Evolutionary conservation across 2,329 filamentous ascomycete species (phyloP).

Genomic region (Xylariomycetidae sp.): DNA sequence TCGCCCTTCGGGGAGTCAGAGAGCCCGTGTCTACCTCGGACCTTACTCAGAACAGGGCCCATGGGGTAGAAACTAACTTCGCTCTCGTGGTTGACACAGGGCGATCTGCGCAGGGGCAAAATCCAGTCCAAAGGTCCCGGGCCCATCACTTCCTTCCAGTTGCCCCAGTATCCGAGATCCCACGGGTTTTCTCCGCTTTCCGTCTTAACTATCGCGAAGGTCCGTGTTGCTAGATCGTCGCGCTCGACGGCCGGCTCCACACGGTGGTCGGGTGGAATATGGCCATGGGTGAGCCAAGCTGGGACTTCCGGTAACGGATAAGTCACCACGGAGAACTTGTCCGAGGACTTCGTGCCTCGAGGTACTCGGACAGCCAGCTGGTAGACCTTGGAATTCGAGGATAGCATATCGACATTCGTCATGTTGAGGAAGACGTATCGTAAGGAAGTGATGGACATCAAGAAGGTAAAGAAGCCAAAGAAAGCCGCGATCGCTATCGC

Average conservation of each 20-base stretch:
- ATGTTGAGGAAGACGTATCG: constrained; percentile 66
- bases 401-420: constrained; percentile 78
- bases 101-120: constrained; percentile 67
- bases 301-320: constrained; percentile 52
- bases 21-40: constrained; percentile 42
- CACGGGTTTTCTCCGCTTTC: constrained; percentile 77
- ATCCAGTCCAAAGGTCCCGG: constrained; percentile 68
- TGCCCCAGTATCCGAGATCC: constrained; percentile 64
- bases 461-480: constrained; percentile 73
- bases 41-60: constrained; percentile 52
- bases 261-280: constrained; percentile 3
- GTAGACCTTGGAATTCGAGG: constrained; percentile 54
- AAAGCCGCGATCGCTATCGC: constrained; percentile 60
- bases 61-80: constrained; percentile 62
- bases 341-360: constrained; percentile 34
- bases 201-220: constrained; percentile 74
- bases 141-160: constrained; percentile 79
- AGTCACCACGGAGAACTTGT: constrained; percentile 45
- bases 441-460: constrained; percentile 69
- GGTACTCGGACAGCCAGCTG: constrained; percentile 71
- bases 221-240: constrained; percentile 49
- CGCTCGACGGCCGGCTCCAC: constrained; percentile 23
- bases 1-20: constrained; percentile 15
- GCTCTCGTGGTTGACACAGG: constrained; percentile 63
- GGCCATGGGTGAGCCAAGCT: constrained; percentile 13